Conservation (phyloP, 805 yeast species). For the Sugiyamaella americana region DNA sequence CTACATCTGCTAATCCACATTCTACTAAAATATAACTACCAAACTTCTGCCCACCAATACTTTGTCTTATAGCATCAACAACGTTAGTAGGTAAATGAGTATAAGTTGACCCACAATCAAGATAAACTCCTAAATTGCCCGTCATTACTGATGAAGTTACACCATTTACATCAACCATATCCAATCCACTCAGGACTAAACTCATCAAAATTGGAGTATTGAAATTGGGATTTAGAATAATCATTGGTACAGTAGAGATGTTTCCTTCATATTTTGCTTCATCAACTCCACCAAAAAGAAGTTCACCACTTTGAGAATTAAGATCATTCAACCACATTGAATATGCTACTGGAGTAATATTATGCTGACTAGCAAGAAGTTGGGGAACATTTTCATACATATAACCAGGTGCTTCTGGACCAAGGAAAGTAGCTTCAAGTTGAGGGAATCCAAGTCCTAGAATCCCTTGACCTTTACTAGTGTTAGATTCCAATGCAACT, state of each 20-base stretch:
- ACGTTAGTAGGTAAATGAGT: conserved; percentile 41
- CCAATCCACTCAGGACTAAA: neutral
- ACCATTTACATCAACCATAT: neutral
- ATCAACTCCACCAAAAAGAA: conserved; percentile 44
- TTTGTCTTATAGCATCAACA: conserved; percentile 18
- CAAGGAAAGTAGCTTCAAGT: conserved; percentile 26
- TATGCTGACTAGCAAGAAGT: conserved; percentile 44
- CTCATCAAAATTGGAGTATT: conserved; percentile 4
- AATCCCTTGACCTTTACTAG: conserved; percentile 54
- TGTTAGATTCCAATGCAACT: conserved; percentile 49
- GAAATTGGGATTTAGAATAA: conserved; percentile 13
- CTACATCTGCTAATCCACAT: conserved; percentile 5
- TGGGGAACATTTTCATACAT: conserved; percentile 60
- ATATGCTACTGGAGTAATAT: conserved; percentile 38
- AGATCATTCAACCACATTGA: conserved; percentile 40
- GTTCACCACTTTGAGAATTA: conserved; percentile 31
- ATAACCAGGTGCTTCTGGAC: conserved; percentile 1
- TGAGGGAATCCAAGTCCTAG: conserved; percentile 33
- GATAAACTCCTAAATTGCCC: conserved; percentile 4
- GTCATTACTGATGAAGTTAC: neutral
- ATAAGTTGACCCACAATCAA: conserved; percentile 54
- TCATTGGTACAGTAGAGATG: conserved; percentile 32
- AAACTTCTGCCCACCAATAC: conserved; percentile 6
- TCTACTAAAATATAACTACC: conserved; percentile 6
- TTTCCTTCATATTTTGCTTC: conserved; percentile 37